Evolutionary conservation across 83 land plant genomes (phyloP).

Genomic region (Thuja plicata): DNA sequence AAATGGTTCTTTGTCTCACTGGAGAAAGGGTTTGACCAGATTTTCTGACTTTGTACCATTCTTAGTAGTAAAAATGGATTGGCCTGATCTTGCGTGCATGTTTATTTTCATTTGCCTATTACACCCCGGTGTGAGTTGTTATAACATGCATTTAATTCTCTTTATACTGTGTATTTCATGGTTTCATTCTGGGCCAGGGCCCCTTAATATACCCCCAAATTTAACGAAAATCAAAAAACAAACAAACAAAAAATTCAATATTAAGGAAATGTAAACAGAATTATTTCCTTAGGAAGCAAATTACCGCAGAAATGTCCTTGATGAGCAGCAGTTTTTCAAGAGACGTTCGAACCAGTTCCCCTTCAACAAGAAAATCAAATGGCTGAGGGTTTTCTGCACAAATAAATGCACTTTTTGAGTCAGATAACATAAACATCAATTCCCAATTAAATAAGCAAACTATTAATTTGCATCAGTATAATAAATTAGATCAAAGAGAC

Average conservation of each 20-base stretch:
- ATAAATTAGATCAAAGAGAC: neutral
- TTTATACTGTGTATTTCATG: too few species aligned
- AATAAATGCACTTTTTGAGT: neutral
- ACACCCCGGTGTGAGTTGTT: too few species aligned
- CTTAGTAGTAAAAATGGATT: too few species aligned
- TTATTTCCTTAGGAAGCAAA: neutral
- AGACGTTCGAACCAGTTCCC: slow-evolving; percentile 78
- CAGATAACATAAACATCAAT: neutral
- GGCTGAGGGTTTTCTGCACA: slow-evolving; percentile 41
- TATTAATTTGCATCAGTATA: neutral
- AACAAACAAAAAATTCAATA: neutral
- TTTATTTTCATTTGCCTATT: too few species aligned
- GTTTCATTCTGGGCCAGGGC: too few species aligned
- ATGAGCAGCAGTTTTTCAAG: slow-evolving; percentile 73
- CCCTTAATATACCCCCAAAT: too few species aligned
- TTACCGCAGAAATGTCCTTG: slow-evolving; percentile 84
- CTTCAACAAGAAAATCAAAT: slow-evolving; percentile 85
- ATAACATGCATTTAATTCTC: too few species aligned
- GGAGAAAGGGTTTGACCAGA: too few species aligned
- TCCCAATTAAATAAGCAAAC: neutral
- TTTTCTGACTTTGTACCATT: too few species aligned
- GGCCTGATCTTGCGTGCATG: too few species aligned
- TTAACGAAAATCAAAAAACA: too few species aligned
- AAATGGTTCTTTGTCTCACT: too few species aligned
- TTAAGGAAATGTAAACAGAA: neutral